Evolutionary conservation across 495 filamentous ascomycete species (phyloP).

Genomic region (Penicillium soppii): DNA sequence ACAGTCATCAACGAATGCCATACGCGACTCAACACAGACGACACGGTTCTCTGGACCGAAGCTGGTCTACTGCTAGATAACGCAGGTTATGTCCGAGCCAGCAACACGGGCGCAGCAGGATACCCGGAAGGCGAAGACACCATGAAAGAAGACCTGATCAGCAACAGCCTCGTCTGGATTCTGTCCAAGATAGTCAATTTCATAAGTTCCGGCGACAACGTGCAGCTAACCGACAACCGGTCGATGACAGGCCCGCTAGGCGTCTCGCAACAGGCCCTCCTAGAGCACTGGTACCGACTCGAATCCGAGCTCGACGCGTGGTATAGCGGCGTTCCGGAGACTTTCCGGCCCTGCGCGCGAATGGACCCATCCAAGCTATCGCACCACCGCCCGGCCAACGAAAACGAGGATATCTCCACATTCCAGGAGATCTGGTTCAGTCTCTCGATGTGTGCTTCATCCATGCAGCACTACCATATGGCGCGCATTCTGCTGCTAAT

Average conservation of each 20-base stretch:
- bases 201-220: conserved; percentile 52
- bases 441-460: conserved; percentile 60
- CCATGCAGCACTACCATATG: conserved; percentile 68
- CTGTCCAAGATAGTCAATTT: conserved; percentile 62
- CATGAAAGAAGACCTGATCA: conserved; percentile 62
- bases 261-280: conserved; percentile 50
- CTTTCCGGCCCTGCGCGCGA: conserved; percentile 54
- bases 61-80: conserved; percentile 59
- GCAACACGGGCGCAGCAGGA: conserved; percentile 45
- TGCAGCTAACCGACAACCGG: conserved; percentile 34
- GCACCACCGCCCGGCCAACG: conserved; percentile 18
- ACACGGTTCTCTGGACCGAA: conserved; percentile 59
- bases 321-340: conserved; percentile 57
- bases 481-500: conserved; percentile 60
- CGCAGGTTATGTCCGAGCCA: conserved; percentile 52
- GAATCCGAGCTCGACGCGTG: conserved; percentile 58
- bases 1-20: conserved; percentile 60
- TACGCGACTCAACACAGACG: conserved; percentile 61
- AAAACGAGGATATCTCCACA: conserved; percentile 30
- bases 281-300: conserved; percentile 57
- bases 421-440: conserved; percentile 64
- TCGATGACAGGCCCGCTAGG: conserved; percentile 43
- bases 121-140: conserved; percentile 47
- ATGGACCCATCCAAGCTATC: conserved; percentile 25
- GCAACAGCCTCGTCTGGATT: conserved; percentile 64